These are phyloP conservation scores for Eucalyptus brandiana DNA, from an alignment of 345 rosid genomes.

Conservation along the genomic window DNA sequence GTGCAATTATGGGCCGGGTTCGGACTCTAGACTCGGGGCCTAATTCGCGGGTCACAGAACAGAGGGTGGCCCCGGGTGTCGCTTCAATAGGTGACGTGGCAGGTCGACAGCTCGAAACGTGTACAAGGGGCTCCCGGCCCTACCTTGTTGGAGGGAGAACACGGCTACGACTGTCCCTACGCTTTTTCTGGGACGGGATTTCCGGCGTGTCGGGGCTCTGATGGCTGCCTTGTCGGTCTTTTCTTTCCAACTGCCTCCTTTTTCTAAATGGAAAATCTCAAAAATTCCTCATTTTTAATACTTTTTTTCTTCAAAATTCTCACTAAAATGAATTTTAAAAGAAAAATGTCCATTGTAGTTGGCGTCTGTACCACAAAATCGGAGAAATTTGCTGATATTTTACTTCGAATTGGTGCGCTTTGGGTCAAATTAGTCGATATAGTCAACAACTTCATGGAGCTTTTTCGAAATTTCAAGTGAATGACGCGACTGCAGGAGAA, in stretches of 20 bases:
- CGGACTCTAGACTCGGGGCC: not conserved
- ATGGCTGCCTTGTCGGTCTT: not conserved
- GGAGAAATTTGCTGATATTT: not conserved
- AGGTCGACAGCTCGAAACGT: not conserved
- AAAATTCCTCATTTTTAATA: not conserved
- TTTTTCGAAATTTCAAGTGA: not conserved
- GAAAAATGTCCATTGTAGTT: not conserved
- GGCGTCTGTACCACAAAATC: not conserved
- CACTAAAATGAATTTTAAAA: not conserved
- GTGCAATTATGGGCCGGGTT: not conserved
- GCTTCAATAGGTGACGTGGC: not conserved
- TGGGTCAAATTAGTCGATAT: not conserved
- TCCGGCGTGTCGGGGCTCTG: not conserved
- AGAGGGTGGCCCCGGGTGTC: not conserved
- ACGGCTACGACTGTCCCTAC: not conserved
- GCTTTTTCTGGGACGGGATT: not conserved
- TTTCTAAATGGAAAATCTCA: not conserved
- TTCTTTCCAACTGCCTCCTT: not conserved
- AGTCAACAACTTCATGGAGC: not conserved
- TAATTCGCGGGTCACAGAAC: not conserved
- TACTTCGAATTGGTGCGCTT: not conserved
- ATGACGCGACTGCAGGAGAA: not conserved
- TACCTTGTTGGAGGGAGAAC: not conserved
- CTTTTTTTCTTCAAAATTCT: not conserved
- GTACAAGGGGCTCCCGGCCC: not conserved